These are phyloP conservation scores for Tulasnella sp. DNA, from an alignment of 768 basidiomycete genomes.

Conservation along the genomic window DNA sequence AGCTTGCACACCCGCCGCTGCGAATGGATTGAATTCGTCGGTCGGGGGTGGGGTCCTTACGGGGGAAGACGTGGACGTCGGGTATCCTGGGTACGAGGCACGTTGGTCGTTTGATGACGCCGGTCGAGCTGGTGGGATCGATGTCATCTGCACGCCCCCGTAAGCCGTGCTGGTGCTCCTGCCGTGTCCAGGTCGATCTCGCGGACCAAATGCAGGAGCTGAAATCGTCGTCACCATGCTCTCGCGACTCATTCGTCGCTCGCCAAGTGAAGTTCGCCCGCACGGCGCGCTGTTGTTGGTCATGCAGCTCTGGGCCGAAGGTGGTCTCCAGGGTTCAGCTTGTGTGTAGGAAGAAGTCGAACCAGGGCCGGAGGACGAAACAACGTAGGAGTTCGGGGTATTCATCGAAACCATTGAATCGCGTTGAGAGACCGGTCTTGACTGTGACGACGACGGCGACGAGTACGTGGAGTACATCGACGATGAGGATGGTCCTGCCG, in stretches of 20 bases:
- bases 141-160: neutral
- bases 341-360: neutral
- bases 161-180: neutral
- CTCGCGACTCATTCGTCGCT: neutral
- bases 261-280: neutral
- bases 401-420: neutral
- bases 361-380: neutral
- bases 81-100: neutral
- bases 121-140: neutral
- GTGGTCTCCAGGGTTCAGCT: neutral
- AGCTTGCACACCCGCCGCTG: neutral
- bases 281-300: neutral
- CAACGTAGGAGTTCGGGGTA: neutral
- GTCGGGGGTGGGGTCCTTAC: neutral
- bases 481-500: neutral
- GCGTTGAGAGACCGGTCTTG: neutral
- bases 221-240: neutral
- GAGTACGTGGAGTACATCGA: neutral
- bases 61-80: neutral
- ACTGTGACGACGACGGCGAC: neutral
- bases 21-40: neutral
- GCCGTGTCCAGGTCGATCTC: neutral
- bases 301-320: neutral
- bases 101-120: neutral
- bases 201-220: neutral